phyloP scores from a whole-genome alignment of 169 alveolate species.

The Eimeria tenella region DNA sequence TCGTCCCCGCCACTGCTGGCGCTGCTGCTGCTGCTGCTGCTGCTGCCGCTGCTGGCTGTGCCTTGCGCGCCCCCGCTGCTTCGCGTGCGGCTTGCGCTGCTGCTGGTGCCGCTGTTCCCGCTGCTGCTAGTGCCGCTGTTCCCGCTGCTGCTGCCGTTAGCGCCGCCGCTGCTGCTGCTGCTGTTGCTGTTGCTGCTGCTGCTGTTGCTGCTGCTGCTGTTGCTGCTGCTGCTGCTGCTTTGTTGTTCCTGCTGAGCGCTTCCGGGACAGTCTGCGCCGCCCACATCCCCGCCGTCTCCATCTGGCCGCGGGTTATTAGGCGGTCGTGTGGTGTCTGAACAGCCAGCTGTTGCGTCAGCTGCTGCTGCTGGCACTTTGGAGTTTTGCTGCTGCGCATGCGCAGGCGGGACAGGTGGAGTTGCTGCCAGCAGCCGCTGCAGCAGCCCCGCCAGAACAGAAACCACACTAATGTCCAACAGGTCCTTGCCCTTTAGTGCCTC shows the following conservation, averaged over 20 bases:
- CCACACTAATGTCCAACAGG: neutral
- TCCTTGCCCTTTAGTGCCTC: slow-evolving; percentile 29
- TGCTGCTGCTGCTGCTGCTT: neutral
- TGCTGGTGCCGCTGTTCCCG: slow-evolving; percentile 47
- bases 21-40: slow-evolving; percentile 59
- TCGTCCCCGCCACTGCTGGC: slow-evolving; percentile 14
- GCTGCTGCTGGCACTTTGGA: neutral
- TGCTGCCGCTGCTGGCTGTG: slow-evolving; percentile 25
- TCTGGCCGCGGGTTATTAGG: slow-evolving; percentile 2
- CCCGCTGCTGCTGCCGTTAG: neutral
- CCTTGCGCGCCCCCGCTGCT: neutral
- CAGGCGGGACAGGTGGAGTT: slow-evolving; percentile 8
- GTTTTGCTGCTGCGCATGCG: neutral
- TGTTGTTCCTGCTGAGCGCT: neutral
- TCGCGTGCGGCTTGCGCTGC: neutral
- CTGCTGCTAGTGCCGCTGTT: slow-evolving; percentile 29
- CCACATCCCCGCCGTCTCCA: slow-evolving; percentile 56
- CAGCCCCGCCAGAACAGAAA: neutral
- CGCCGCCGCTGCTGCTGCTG: slow-evolving; percentile 4
- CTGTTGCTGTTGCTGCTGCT: slow-evolving; percentile 3
- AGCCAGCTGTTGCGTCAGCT: slow-evolving; percentile 14
- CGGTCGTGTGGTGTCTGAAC: slow-evolving; percentile 51
- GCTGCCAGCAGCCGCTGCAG: slow-evolving; percentile 51
- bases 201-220: slow-evolving; percentile 58
- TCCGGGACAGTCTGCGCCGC: neutral